A percentile compares a stretch with the other conserved stretches of the same genome.
phyloP scores from a whole-genome alignment of 331 rosid genomes.

The Prunus yedoensis region DNA sequence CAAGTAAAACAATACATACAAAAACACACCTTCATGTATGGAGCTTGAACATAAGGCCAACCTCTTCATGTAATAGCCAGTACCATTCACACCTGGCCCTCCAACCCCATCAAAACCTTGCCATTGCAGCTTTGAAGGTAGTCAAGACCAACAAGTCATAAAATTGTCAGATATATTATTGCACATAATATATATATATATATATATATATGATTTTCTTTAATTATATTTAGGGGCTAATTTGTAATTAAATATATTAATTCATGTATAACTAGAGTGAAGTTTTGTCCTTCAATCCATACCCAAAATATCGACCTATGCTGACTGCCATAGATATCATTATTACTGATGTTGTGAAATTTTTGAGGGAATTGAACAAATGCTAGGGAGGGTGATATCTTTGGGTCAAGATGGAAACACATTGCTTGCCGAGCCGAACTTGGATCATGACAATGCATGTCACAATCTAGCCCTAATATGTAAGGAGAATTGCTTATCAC shows the following conservation, averaged over 20 bases:
- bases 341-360: slow-evolving; percentile 52
- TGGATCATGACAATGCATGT: slow-evolving; percentile 74
- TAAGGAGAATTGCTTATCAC: slow-evolving; percentile 70
- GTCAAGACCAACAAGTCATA: neutral
- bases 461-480: slow-evolving; percentile 75
- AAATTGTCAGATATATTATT: neutral
- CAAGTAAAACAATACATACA: neutral
- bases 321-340: slow-evolving; percentile 72
- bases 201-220: neutral
- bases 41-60: slow-evolving; percentile 43
- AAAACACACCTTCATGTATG: slow-evolving; percentile 16
- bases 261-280: neutral
- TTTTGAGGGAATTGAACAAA: slow-evolving; percentile 85
- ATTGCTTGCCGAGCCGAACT: slow-evolving; percentile 66
- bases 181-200: neutral
- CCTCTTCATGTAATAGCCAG: slow-evolving; percentile 67
- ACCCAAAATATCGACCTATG: slow-evolving; percentile 41
- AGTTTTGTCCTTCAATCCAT: slow-evolving; percentile 4
- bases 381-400: slow-evolving; percentile 53
- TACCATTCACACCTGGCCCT: slow-evolving; percentile 69
- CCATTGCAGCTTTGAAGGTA: slow-evolving; percentile 45
- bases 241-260: too few relatives aligned
- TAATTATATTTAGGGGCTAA: too few relatives aligned
- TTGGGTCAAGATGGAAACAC: slow-evolving; percentile 76
- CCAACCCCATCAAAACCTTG: slow-evolving; percentile 60